Evolutionary conservation across 2,329 filamentous ascomycete genomes (phyloP).

Genomic region (Diaporthe longicolla): DNA sequence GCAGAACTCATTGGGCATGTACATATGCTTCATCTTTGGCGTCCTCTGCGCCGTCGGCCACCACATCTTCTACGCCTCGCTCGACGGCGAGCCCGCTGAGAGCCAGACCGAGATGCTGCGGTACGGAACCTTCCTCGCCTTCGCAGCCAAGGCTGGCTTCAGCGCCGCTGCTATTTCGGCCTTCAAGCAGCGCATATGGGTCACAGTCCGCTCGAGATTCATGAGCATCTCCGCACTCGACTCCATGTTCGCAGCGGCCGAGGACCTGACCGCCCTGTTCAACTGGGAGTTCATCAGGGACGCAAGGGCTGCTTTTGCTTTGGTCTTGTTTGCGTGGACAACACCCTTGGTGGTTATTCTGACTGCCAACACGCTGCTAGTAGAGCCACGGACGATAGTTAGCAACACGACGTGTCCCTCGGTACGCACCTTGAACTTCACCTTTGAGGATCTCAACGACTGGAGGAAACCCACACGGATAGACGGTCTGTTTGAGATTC

Average conservation of each 20-base stretch:
- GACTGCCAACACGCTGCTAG: constrained; percentile 48
- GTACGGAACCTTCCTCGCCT: constrained; percentile 56
- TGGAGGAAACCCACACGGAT: constrained; percentile 46
- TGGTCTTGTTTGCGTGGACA: constrained; percentile 48
- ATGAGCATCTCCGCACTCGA: constrained; percentile 50
- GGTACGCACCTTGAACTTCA: constrained; percentile 50
- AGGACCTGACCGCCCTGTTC: constrained; percentile 65
- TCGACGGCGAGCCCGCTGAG: constrained; percentile 52
- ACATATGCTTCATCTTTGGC: constrained; percentile 54
- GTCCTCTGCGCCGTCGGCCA: constrained; percentile 54
- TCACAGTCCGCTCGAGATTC: constrained; percentile 46
- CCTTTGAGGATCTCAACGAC: constrained; percentile 46
- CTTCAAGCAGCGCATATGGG: constrained; percentile 48
- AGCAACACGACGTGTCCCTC: constrained; percentile 42
- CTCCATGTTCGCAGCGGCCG: constrained; percentile 55
- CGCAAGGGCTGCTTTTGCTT: constrained; percentile 60
- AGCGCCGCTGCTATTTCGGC: constrained; percentile 52
- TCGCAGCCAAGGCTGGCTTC: constrained; percentile 56
- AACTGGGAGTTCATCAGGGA: constrained; percentile 53
- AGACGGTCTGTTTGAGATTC: constrained; percentile 45
- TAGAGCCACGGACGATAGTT: constrained; percentile 44
- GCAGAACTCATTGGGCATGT: constrained; percentile 51
- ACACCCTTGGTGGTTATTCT: constrained; percentile 50
- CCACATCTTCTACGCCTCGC: constrained; percentile 54
- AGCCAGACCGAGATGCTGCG: constrained; percentile 56